Evolutionary conservation across 345 rosid genomes (phyloP).

Genomic region (Laguncularia racemosa): DNA sequence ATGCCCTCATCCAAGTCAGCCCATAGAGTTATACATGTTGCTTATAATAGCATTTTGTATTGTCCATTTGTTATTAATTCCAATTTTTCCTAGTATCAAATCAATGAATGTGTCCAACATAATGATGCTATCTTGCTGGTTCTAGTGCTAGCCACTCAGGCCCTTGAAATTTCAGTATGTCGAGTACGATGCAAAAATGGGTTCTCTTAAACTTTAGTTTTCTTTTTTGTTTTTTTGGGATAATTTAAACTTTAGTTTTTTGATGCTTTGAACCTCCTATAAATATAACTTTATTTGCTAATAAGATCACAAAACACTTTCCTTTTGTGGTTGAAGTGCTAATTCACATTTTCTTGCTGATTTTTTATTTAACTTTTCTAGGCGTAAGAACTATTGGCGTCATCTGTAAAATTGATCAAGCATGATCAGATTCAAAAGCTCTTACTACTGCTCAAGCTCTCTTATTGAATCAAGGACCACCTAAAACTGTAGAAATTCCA

Average conservation of each 20-base stretch:
- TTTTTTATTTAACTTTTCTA: conserved; percentile 10
- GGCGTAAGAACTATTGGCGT: conserved; percentile 94
- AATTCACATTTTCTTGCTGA: background rate
- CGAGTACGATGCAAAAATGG: conserved; percentile 81
- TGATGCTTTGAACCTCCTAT: background rate
- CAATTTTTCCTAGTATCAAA: conserved; percentile 18
- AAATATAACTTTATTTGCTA: too few relatives aligned
- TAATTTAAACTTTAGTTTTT: too few relatives aligned
- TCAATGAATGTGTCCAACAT: conserved; percentile 71
- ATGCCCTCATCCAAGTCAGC: background rate
- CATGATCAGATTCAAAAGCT: conserved; percentile 56
- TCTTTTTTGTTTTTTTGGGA: too few relatives aligned
- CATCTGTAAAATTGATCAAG: conserved; percentile 94
- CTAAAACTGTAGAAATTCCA: conserved; percentile 58
- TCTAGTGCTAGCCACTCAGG: conserved; percentile 79
- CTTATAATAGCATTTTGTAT: background rate
- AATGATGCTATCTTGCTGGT: conserved; percentile 91
- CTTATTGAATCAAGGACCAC: conserved; percentile 62
- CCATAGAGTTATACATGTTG: background rate
- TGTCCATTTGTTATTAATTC: conserved; percentile 2
- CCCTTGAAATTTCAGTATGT: conserved; percentile 81
- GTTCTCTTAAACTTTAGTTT: conserved; percentile 15
- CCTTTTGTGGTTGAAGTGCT: too few relatives aligned
- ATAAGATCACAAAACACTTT: too few relatives aligned
- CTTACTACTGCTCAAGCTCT: conserved; percentile 71